Base-by-base conservation (phyloP, 2,329 filamentous ascomycete genomes). In the Chalaropsis thielavioides region DNA sequence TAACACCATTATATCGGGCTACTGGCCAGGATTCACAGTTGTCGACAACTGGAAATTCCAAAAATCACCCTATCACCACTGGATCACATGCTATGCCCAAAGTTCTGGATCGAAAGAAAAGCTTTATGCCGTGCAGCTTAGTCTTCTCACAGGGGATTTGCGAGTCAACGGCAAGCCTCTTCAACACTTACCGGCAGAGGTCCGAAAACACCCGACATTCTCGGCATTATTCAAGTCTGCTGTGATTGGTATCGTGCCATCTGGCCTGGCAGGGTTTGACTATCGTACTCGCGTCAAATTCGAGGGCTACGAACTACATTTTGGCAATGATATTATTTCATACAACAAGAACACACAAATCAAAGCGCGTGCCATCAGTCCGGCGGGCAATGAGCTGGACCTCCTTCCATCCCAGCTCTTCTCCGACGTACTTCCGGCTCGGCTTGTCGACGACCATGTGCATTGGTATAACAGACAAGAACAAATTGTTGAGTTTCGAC, bases 111-210 rank as follows among this genome's bases (percentile, higher is more conserved):
- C 10, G 7, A 38, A 38, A 10, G 11, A 58, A 8, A 19, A 19
- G 4, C 1, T 19, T 38, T 10, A 38, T 38, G 6, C 11, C 13
- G 58, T 65, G 5, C 35, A 38, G 31, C 79, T 78, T 68, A 81
- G 82, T 67, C 61, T 83, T 0, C 68, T 86, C 1, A 79, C 75
- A 0, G 81, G 78, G 0, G 73, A 78, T 27, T 71, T 86, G 0
- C 73, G 83, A 0, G 75, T 85, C 0, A 75, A 83, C 65, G 81
- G 82, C 0, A 51, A 72, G 0, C 81, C 80, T 0, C 68, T 83
- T 0, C 70, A 75, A 3, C 75, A 78, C 1, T 73, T 84, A 0
- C 82, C 82, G 0, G 2, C 11, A 0, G 67, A 75, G 0, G 84
- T 81, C 61, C 73, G 77, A 41, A 7, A 15, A 0, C 73, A 81